These are phyloP conservation scores for Globisporangium alternatum DNA, from an alignment of 352 stramenopile genomes.

Conservation along the genomic window DNA sequence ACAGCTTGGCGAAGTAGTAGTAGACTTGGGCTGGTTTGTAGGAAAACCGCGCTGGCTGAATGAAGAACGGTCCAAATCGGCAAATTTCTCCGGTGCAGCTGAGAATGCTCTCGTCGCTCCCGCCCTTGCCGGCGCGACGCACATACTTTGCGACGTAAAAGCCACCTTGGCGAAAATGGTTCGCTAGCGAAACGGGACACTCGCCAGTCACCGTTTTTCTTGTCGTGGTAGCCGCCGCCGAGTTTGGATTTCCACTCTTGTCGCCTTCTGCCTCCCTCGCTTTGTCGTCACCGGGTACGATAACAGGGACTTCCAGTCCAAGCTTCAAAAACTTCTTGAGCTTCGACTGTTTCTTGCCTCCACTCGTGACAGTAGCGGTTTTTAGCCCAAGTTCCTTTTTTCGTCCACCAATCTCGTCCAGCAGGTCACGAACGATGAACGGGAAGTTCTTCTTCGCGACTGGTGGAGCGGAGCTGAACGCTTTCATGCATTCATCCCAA, in stretches of 20 bases:
- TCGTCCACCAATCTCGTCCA: constrained; percentile 43
- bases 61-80: constrained; percentile 47
- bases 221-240: neutral
- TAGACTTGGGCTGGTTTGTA: constrained; percentile 24
- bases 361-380: neutral
- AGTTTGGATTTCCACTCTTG: neutral
- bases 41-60: constrained; percentile 26
- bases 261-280: neutral
- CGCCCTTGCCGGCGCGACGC: constrained; percentile 17
- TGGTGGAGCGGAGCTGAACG: constrained; percentile 25
- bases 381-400: constrained; percentile 32
- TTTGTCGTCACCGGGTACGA: neutral
- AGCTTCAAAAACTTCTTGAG: constrained; percentile 19
- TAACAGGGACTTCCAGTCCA: constrained; percentile 27
- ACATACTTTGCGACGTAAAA: constrained; percentile 54
- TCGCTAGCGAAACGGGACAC: constrained; percentile 14
- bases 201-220: constrained; percentile 6
- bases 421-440: constrained; percentile 47
- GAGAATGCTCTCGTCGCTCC: neutral
- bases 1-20: constrained; percentile 12
- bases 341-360: constrained; percentile 9
- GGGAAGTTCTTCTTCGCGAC: constrained; percentile 31
- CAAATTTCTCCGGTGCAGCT: constrained; percentile 39
- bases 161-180: constrained; percentile 30
- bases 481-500: constrained; percentile 43